Base-by-base conservation (phyloP, 139 green algal genomes). In the Coelastrella sp. region DNA sequence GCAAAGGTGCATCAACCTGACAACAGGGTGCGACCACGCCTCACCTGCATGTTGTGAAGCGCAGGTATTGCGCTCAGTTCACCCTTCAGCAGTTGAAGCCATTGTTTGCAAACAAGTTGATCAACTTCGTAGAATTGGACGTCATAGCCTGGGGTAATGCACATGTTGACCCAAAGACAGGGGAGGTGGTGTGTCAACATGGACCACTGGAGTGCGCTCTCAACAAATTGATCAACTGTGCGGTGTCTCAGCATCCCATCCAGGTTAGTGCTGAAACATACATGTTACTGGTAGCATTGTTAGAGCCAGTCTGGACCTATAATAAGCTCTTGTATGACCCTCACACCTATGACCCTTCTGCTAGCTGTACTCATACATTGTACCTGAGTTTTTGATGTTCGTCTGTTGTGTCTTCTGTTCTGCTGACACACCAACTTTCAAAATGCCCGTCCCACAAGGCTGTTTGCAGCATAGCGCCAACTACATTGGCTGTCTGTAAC, bases 51-150 rank as follows among this genome's bases (percentile, higher is more conserved):
- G 25, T 41, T 3, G 2, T n/a, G n/a, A n/a, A n/a, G 11, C 53
- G 75, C 75, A 82, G 75, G 3, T 82, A 59, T 34, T 82, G 75
- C 53, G 75, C 51, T 53, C 69, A 82, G 40, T 82, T 82, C 75
- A 82, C 75, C 5, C 13, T 82, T 17, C 69, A 9, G 5, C 51
- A 59, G 38, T 53, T 82, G 32, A 8, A 51, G 75, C 34, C 51
- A 25, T 35, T 82, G 35, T 82, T 82, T 23, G 30, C 21, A 1
- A 82, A 71, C 75, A 53, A 69, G 53, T 23, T 82, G 34, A 53
- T 69, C 51, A 71, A 82, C 53, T 38, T 51, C 21, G 72, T 80
- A 21, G 23, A 82, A 35, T 35, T 82, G 19, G 32, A 63, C 38
- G 35, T 82, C 8, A 82, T 82, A 7, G 34, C 75, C 23, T 82